phyloP scores from a whole-genome alignment of 495 filamentous ascomycete genomes.

The Rostrohypoxylon terebratum region DNA sequence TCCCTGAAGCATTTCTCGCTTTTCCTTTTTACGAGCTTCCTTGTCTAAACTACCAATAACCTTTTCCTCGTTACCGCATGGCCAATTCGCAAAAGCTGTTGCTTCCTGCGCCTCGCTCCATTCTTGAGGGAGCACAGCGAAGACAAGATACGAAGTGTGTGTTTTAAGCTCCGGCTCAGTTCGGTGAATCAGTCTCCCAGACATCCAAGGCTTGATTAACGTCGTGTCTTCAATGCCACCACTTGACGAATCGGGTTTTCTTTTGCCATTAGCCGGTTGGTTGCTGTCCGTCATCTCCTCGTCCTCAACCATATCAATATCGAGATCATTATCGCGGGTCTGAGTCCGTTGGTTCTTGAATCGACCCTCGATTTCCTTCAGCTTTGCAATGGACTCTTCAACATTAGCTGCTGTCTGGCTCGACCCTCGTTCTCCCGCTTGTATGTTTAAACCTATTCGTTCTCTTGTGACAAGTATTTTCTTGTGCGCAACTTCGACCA shows the following conservation, averaged over 20 bases:
- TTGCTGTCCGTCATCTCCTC: slow-evolving; percentile 38
- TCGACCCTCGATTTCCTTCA: slow-evolving; percentile 77
- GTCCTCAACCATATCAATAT: slow-evolving; percentile 46
- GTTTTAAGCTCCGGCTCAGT: slow-evolving; percentile 90
- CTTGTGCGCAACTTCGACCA: slow-evolving; percentile 84
- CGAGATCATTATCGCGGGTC: slow-evolving; percentile 43
- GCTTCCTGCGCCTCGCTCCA: slow-evolving; percentile 88
- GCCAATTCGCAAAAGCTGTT: slow-evolving; percentile 71
- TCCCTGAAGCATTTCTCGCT: slow-evolving; percentile 55
- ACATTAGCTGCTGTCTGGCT: slow-evolving; percentile 73
- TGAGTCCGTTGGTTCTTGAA: slow-evolving; percentile 66
- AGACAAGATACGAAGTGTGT: slow-evolving; percentile 94
- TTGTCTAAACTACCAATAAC: slow-evolving; percentile 65
- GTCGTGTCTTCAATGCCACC: slow-evolving; percentile 47
- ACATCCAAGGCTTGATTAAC: slow-evolving; percentile 56
- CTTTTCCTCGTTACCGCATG: slow-evolving; percentile 59
- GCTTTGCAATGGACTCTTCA: slow-evolving; percentile 76
- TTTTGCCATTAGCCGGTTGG: slow-evolving; percentile 45
- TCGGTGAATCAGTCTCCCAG: slow-evolving; percentile 81
- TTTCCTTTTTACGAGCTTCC: slow-evolving; percentile 61
- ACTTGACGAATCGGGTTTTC: slow-evolving; percentile 19
- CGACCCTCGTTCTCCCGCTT: slow-evolving; percentile 53
- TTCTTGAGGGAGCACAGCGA: slow-evolving; percentile 85
- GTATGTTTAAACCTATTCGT: slow-evolving; percentile 69
- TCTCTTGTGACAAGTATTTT: slow-evolving; percentile 86